Base-by-base conservation (phyloP, 2,329 filamentous ascomycete species). In the Neopestalotiopsis sp. region DNA sequence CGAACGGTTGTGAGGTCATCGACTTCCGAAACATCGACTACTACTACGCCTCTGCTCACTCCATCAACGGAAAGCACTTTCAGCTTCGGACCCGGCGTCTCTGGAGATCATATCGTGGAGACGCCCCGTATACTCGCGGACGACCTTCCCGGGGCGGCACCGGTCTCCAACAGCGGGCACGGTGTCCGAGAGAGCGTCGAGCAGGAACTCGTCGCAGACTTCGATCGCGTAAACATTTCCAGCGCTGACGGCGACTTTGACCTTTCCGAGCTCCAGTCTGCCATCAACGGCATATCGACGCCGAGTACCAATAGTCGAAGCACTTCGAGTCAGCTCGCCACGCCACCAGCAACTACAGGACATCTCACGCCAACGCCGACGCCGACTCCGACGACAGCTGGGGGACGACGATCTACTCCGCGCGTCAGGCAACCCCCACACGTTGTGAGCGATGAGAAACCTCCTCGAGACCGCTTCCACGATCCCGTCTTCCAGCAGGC, bases 381-480 rank as follows among this genome's bases (percentile, higher is more conserved):
- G 10, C 42, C 24, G n/a, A 9, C 45, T 5, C 42, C 12, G n/a
- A 20, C 12, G 4, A 13, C 56, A 6, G 6, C 32, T n/a, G 30
- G 14, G n/a, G 14, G 65, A 59, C 32, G 65, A n/a, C 65, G 65
- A 17, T 67, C 65, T 9, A 61, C n/a, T 14, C 40, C 32, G 7
- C 65, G 45, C 9, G 1, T 14, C 10, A 59, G 56, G 24, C 40
- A 49, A 30, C 32, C 49, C 13, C 49, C 65, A 4, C 65, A 67
- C 20, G 30, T 10, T 9, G 53, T 67, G 7, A 45, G 40, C 12
- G 65, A 67, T 30, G 65, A 67, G 42, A 20, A 67, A 32, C 53
- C 56, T 40, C 65, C 65, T 6, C 14, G 20, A 38, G 65, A 67
- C 30, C 65, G 56, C 7, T 67, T 67, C 28, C 65, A 59, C 28